A percentile compares a stretch with the other conserved stretches of the same genome.
These are phyloP conservation scores for Dalbergia cochinchinensis DNA, from an alignment of 306 rosid species.

Conservation along the genomic window DNA sequence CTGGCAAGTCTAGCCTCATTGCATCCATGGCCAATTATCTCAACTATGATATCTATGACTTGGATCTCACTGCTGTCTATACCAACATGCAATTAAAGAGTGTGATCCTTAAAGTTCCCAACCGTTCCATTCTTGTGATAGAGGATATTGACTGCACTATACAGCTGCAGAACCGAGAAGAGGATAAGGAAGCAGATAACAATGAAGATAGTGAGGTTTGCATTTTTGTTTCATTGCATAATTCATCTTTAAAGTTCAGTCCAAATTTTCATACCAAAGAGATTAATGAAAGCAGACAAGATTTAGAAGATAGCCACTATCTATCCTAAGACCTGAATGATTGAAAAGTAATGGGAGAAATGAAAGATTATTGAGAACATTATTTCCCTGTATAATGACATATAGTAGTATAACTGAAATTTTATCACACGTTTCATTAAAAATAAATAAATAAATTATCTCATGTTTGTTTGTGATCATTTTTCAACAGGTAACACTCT, in stretches of 20 bases:
- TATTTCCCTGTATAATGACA: no score
- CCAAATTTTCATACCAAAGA: background rate
- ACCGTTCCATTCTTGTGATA: constrained; percentile 60
- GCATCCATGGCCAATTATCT: constrained; percentile 67
- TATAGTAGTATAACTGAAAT: no score
- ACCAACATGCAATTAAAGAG: constrained; percentile 38
- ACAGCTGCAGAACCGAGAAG: constrained; percentile 51
- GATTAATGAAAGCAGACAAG: background rate
- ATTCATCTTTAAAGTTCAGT: background rate
- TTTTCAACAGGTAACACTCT: constrained; percentile 55
- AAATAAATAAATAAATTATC: background rate
- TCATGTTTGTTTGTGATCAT: background rate
- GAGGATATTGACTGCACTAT: constrained; percentile 67
- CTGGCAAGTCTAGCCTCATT: constrained; percentile 66
- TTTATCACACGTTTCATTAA: no score
- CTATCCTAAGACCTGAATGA: no score
- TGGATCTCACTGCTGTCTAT: constrained; percentile 50
- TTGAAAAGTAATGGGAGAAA: no score
- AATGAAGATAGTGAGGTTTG: constrained; percentile 35
- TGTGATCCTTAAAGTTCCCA: constrained; percentile 48
- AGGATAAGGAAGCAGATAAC: background rate
- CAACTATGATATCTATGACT: constrained; percentile 62
- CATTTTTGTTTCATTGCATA: background rate
- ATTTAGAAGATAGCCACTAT: no score
- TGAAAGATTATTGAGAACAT: no score